Evolutionary conservation across 257 asterid genomes (phyloP), one percentile per base, ranked within the genome.

Genomic region (Solanum chilense): DNA sequence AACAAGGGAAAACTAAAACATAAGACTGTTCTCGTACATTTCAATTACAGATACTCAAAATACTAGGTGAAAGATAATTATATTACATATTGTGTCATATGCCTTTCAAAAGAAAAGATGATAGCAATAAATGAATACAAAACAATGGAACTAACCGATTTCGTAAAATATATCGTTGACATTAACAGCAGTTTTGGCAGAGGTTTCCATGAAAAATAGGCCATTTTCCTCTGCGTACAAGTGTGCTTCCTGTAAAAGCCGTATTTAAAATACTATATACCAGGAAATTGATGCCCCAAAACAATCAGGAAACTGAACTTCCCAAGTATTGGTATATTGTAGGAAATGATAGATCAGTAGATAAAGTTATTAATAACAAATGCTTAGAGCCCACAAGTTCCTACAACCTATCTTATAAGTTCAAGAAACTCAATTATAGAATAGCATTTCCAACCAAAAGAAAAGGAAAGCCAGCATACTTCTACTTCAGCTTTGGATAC

Each of bases 141-240:
- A 49, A 52, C 62, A 52, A 45, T 44, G 84, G 16, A 78, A 44
- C 60, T 29, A 82, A 91, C 98, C 98, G 86, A 94, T 94, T 91
- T 94, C 98, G 73, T 92, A 92, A 90, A 95, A 95, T 27, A 93
- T 82, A 37, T 93, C 98, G 44, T 94, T 92, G 87, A 95, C 98
- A 60, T 95, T 94, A 31, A 84, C 90, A 2, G 98, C 94, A 90
- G 94, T 93, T 90, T 94, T 95, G n/a, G 98, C 98, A 85, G 98
- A 94, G 33, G 98, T 92, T 89, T 95, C 98, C 89, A 90, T 78
- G 93, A 92, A 94, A 90, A 95, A 94, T 86, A 95, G 95, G 31
- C 98, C 98, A 86, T 92, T 93, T 89, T 95, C 98, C 68, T 95
- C 94, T 12, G 96, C 94, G 88, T 92, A 94, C 20, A 85, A 88